A percentile compares a stretch with the other conserved stretches of the same genome.
phyloP scores from a whole-genome alignment of 441 rosid species.

The California macrophylla region DNA sequence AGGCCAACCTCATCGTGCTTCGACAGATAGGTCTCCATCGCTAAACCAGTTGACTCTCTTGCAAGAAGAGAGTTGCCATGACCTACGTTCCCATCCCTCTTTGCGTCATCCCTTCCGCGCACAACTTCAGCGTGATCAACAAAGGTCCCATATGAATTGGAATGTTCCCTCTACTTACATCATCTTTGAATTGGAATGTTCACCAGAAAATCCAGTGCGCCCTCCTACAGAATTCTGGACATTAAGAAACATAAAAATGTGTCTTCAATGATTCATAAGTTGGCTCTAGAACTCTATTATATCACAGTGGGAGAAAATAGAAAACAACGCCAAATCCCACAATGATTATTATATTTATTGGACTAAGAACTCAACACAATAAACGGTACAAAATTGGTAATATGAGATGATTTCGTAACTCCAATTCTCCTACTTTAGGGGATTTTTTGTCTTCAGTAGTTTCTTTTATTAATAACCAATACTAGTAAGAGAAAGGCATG shows the following conservation, averaged over 20 bases:
- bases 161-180: too few relatives aligned
- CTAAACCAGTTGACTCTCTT: too few relatives aligned
- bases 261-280: neutral
- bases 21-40: too few relatives aligned
- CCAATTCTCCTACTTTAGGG: neutral
- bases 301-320: neutral
- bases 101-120: too few relatives aligned
- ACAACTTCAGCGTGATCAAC: too few relatives aligned
- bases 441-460: neutral
- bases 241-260: slow-evolving; percentile 6
- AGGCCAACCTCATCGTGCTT: too few relatives aligned
- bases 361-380: neutral
- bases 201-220: slow-evolving; percentile 28
- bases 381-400: neutral
- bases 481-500: neutral
- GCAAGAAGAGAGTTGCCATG: too few relatives aligned
- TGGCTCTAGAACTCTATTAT: neutral
- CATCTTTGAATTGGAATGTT: slow-evolving; percentile 35
- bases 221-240: slow-evolving; percentile 35
- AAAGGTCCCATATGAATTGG: too few relatives aligned
- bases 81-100: too few relatives aligned
- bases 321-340: neutral
- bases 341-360: neutral
- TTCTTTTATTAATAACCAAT: neutral
- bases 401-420: neutral